Base-by-base conservation (phyloP, 2,329 filamentous ascomycete genomes). In the Nannizziopsis barbatae region DNA sequence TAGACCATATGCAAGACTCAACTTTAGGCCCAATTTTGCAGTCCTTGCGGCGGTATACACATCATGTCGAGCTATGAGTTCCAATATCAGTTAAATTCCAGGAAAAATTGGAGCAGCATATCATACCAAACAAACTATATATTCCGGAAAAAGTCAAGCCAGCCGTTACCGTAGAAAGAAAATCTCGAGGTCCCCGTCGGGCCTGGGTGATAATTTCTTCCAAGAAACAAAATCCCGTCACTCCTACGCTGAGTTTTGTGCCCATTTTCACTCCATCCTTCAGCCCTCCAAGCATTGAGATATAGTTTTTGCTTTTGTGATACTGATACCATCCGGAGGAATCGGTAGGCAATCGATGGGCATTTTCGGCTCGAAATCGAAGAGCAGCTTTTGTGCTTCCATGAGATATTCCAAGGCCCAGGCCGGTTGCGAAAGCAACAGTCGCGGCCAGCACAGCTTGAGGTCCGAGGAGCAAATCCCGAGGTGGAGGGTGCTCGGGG, bases 271-370 rank as follows among this genome's bases (percentile, higher is more conserved):
- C 58, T 0, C 87, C 92, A 60, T 94, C 87, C 45, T 79, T 79
- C 14, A 93, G 71, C 0, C 84, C 90, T 5, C 84, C 85, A 17
- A 84, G 75, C 58, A 86, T 81, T 45, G 84, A 77, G 59, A 87
- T 80, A 70, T 98, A 96, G 67, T 95, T 96, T 68, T 96, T 96
- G 63, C 81, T 86, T 69, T 95, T 95, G 72, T 96, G 90, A 67
- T 98, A 98, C n/a, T 96, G 77, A 63, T 90, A 98, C 92, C 92
- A 98, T 14, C 88, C 90, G 1, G 81, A 79, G 20, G 86, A 81
- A 1, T 82, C 82, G 2, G 79, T 81, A 15, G 92, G 92, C 53
- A 95, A 80, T 56, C 90, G 85, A 72, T 98, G 92, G 1, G 92
- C 88, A 62, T 98, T 94, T 68, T 98, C 92, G 52, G 92, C 92